Conservation (phyloP, 75 land plant species). For the Pinus taeda region DNA sequence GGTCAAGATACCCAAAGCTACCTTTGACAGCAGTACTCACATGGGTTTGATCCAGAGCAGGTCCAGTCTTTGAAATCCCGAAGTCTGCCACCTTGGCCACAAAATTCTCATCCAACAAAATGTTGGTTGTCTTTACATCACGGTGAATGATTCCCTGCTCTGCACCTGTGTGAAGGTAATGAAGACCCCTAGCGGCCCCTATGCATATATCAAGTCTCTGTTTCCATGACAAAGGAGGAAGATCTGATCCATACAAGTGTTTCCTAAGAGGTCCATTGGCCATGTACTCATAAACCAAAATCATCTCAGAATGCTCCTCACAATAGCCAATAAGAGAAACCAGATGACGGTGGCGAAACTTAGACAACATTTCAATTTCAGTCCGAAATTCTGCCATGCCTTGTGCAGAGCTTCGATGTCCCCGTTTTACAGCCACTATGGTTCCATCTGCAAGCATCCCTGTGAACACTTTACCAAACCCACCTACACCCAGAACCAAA, state of each 20-base stretch:
- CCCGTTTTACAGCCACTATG: slow-evolving; percentile 75
- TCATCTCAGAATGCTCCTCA: slow-evolving; percentile 70
- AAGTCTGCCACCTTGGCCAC: slow-evolving; percentile 51
- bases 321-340: slow-evolving; percentile 89
- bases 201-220: slow-evolving; percentile 89
- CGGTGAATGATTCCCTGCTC: slow-evolving; percentile 56
- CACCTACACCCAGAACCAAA: slow-evolving; percentile 77
- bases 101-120: slow-evolving; percentile 40
- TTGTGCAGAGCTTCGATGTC: slow-evolving; percentile 61
- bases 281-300: slow-evolving; percentile 96
- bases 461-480: slow-evolving; percentile 82
- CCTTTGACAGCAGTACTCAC: slow-evolving; percentile 68
- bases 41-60: slow-evolving; percentile 33
- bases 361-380: slow-evolving; percentile 73
- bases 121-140: slow-evolving; percentile 53
- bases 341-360: slow-evolving; percentile 83
- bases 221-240: slow-evolving; percentile 69
- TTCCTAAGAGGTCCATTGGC: slow-evolving; percentile 78
- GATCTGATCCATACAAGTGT: slow-evolving; percentile 72
- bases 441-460: slow-evolving; percentile 73
- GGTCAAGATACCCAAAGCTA: slow-evolving; percentile 58
- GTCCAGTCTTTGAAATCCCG: slow-evolving; percentile 38
- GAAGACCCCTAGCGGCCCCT: slow-evolving; percentile 84
- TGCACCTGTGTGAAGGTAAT: slow-evolving; percentile 91
- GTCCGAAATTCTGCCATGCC: slow-evolving; percentile 79